Evolutionary conservation across 257 asterid genomes (phyloP).

Genomic region (Salvia hispanica): DNA sequence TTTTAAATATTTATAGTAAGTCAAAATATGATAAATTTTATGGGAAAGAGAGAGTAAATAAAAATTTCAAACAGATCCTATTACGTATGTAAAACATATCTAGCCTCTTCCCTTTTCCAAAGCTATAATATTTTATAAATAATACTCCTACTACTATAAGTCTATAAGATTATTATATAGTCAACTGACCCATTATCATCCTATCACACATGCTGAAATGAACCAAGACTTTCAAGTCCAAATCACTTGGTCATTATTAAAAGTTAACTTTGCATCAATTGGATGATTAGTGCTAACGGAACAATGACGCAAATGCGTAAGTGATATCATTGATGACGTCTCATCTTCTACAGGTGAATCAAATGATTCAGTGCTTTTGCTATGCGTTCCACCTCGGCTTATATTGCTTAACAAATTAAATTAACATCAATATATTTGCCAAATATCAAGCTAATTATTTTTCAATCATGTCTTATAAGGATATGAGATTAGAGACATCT

Average conservation of each 20-base stretch:
- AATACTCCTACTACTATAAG: not conserved
- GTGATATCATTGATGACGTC: not conserved
- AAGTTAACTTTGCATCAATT: not conserved
- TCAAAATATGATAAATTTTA: too few relatives aligned
- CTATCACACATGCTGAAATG: slow-evolving; percentile 29
- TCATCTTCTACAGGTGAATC: not conserved
- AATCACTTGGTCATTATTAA: slow-evolving; percentile 9
- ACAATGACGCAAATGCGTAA: not conserved
- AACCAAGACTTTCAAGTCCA: slow-evolving; percentile 24
- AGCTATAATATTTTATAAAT: not conserved
- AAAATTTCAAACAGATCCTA: not conserved
- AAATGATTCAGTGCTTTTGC: too few relatives aligned
- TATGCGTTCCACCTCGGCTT: too few relatives aligned
- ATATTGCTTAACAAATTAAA: too few relatives aligned
- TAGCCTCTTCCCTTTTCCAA: not conserved
- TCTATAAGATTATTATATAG: not conserved
- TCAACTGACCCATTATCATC: not conserved
- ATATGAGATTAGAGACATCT: too few relatives aligned
- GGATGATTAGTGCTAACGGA: not conserved
- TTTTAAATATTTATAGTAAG: too few relatives aligned
- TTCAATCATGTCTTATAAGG: too few relatives aligned
- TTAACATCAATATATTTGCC: too few relatives aligned
- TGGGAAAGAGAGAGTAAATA: too few relatives aligned
- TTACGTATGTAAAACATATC: not conserved
- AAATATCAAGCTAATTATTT: too few relatives aligned